A percentile compares a stretch with the other conserved stretches of the same genome.
Conservation (phyloP, 805 yeast genomes). For the Kluyveromyces starmeri region DNA sequence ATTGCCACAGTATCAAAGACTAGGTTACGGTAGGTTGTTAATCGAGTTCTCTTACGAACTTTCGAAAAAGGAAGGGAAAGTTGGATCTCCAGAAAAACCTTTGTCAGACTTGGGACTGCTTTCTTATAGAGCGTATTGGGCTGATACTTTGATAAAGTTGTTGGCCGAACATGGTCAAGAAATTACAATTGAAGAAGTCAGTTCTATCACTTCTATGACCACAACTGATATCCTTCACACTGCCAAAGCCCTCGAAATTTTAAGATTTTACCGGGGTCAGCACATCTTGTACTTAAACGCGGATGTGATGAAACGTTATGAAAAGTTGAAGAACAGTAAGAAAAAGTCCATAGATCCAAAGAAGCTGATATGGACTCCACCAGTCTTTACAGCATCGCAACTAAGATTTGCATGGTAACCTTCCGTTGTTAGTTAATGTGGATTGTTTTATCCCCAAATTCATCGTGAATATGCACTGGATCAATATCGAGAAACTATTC, state of each 20-base stretch:
- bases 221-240: slow-evolving; percentile 94
- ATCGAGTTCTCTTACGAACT: slow-evolving; percentile 92
- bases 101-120: slow-evolving; percentile 87
- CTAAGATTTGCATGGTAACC: slow-evolving; percentile 89
- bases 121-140: slow-evolving; percentile 94
- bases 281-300: slow-evolving; percentile 83
- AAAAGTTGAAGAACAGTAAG: slow-evolving; percentile 59
- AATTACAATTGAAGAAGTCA: slow-evolving; percentile 83
- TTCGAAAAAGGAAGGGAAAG: slow-evolving; percentile 78
- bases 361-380: slow-evolving; percentile 85
- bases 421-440: neutral
- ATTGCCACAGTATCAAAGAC: slow-evolving; percentile 91
- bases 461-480: neutral
- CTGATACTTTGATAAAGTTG: slow-evolving; percentile 73
- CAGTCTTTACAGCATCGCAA: slow-evolving; percentile 89
- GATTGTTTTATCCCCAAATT: neutral
- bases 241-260: slow-evolving; percentile 79
- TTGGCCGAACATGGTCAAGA: slow-evolving; percentile 58
- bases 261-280: slow-evolving; percentile 91
- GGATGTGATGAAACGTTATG: slow-evolving; percentile 68
- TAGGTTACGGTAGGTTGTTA: slow-evolving; percentile 84
- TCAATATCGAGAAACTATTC: neutral
- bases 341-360: slow-evolving; percentile 67
- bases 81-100: slow-evolving; percentile 97
- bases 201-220: slow-evolving; percentile 84